Evolutionary conservation across 805 yeast species (phyloP).

Genomic region (Candida pini): DNA sequence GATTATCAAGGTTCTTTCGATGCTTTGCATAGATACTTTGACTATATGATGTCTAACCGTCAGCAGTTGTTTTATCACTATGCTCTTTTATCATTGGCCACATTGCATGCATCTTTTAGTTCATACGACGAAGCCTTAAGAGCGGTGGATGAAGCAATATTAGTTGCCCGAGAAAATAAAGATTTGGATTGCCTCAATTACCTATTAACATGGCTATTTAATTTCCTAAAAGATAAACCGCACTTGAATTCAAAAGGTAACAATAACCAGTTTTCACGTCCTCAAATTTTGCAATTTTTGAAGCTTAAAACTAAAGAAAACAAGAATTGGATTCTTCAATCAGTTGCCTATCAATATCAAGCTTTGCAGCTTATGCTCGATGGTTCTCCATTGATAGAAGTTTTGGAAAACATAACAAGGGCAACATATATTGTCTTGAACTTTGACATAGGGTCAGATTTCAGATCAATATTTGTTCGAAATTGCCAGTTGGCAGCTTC

Average conservation of each 20-base stretch:
- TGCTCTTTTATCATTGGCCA: conserved; percentile 67
- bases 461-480: conserved; percentile 35
- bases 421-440: conserved; percentile 51
- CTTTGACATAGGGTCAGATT: conserved; percentile 32
- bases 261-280: conserved; percentile 43
- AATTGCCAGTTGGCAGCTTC: conserved; percentile 40
- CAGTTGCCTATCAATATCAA: conserved; percentile 64
- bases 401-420: conserved; percentile 52
- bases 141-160: conserved; percentile 81
- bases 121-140: conserved; percentile 64
- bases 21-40: conserved; percentile 58
- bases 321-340: conserved; percentile 39
- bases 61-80: conserved; percentile 67
- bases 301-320: conserved; percentile 48
- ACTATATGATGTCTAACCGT: conserved; percentile 66
- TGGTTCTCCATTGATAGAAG: conserved; percentile 40
- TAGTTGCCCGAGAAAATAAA: conserved; percentile 80
- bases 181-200: conserved; percentile 69
- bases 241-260: conserved; percentile 34
- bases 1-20: conserved; percentile 60
- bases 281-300: conserved; percentile 61
- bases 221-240: conserved; percentile 66
- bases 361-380: conserved; percentile 48
- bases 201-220: conserved; percentile 67
- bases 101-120: conserved; percentile 64